Conservation (phyloP, 129 eudicot genomes). For the Artemisia tridentata region DNA sequence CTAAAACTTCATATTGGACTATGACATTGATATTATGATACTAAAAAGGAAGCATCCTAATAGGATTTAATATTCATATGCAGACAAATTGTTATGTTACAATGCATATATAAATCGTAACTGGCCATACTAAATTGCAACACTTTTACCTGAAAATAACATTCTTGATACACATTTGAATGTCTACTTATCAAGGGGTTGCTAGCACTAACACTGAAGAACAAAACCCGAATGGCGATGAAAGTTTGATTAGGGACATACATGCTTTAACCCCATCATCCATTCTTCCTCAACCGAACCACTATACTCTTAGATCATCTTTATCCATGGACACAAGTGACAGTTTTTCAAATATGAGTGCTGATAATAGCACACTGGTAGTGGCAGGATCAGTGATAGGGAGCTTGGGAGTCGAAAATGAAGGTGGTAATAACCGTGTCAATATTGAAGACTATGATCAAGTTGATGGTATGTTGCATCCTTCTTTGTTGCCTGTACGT, state of each 20-base stretch:
- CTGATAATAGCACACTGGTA: constrained; percentile 40
- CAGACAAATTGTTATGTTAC: not conserved
- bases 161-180: constrained; percentile 14
- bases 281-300: constrained; percentile 14
- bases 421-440: constrained; percentile 21
- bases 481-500: constrained; percentile 27
- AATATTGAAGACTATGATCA: constrained; percentile 44
- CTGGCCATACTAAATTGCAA: not conserved
- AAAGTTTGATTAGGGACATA: constrained; percentile 27
- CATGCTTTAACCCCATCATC: constrained; percentile 35
- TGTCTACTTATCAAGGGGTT: constrained; percentile 26
- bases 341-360: constrained; percentile 53
- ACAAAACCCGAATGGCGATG: constrained; percentile 20
- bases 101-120: constrained; percentile 7
- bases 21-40: constrained; percentile 29
- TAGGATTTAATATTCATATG: not conserved
- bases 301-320: constrained; percentile 12
- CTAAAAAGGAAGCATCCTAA: constrained; percentile 19
- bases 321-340: constrained; percentile 33
- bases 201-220: constrained; percentile 11
- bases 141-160: constrained; percentile 8
- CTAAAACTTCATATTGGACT: constrained; percentile 10
- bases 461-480: constrained; percentile 20
- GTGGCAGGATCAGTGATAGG: constrained; percentile 38
- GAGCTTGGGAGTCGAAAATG: constrained; percentile 27